Evolutionary conservation across 2,329 filamentous ascomycete genomes (phyloP), one percentile per base, ranked within the genome.

Genomic region (Arthrobotrys entomopaga): DNA sequence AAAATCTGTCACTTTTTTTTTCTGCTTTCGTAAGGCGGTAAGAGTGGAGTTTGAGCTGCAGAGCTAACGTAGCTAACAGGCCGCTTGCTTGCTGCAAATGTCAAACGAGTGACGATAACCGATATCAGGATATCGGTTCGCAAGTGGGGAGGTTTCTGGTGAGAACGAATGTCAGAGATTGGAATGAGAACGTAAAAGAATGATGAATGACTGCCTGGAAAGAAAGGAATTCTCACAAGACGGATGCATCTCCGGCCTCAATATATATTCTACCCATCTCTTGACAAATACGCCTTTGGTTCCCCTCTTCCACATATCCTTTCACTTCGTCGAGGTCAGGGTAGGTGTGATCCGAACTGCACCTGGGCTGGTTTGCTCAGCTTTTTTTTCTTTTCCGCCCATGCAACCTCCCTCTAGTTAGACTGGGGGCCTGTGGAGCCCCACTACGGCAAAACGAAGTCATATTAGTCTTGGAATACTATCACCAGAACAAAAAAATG

Each of bases 381-480:
- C 67, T 72, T 40, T 29, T 72, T 40, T 29, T 19, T 54, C 38
- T 19, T 10, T 3, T 19, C 42, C 42, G 42, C 60, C 56, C 65
- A 67, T 69, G 65, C 65, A 61, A 69, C 65, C 56, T 60, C 53
- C 65, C n/a, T n/a, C n/a, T n/a, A n/a, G n/a, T n/a, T n/a, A n/a
- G n/a, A n/a, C n/a, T n/a, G n/a, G 60, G 66, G 67, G 60, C 56
- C 50, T 60, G 56, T 58, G 50, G n/a, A n/a, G 67, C 67, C 67
- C 66, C 67, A 65, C 67, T 24, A 60, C 60, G 60, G 49, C 42
- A 56, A 69, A 69, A 61, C 8, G 42, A 56, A 34, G 42, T 61
- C 22, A 46, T 38, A n/a, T n/a, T n/a, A n/a, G n/a, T n/a, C n/a
- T n/a, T n/a, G n/a, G 43, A 42, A 65, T 42, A 53, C 50, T 46